Conservation (phyloP, 2,329 filamentous ascomycete species). For the Alternaria angustiovoidea region DNA sequence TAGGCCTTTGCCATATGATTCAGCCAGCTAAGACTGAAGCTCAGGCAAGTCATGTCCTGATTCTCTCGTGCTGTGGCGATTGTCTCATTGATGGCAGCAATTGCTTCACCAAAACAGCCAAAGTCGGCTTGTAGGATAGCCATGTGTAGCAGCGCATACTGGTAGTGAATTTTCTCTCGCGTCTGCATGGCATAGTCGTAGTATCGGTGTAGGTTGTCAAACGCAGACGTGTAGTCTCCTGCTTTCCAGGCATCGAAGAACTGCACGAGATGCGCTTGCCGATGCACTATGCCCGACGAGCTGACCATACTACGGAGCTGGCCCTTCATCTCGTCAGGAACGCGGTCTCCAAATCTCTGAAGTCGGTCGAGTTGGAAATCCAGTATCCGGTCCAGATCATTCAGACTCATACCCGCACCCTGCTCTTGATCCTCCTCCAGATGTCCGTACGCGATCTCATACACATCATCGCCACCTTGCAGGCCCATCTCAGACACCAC, state of each 20-base stretch:
- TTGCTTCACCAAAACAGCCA: constrained; percentile 85
- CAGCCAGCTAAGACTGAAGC: constrained; percentile 95
- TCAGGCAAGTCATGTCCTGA: constrained; percentile 88
- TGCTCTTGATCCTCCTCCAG: constrained; percentile 53
- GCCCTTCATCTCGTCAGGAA: constrained; percentile 76
- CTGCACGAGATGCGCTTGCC: constrained; percentile 78
- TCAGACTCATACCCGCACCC: constrained; percentile 68
- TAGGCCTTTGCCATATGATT: constrained; percentile 93
- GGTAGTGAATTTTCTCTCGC: constrained; percentile 84
- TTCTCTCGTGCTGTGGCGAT: constrained; percentile 95
- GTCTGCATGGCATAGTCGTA: constrained; percentile 96
- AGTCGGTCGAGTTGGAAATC: constrained; percentile 90
- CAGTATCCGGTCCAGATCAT: constrained; percentile 81
- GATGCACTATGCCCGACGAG: constrained; percentile 73
- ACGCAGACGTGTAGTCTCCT: constrained; percentile 87
- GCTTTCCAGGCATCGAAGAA: constrained; percentile 93
- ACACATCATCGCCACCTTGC: constrained; percentile 59
- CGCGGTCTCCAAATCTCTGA: constrained; percentile 83
- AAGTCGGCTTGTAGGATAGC: constrained; percentile 95
- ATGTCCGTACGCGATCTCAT: constrained; percentile 60
- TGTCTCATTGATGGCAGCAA: constrained; percentile 94
- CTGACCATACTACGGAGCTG: constrained; percentile 74
- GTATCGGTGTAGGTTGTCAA: constrained; percentile 91
- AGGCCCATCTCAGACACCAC: constrained; percentile 68
- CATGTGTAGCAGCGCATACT: constrained; percentile 92